These are phyloP conservation scores for Lentinula guzmanii DNA, from an alignment of 768 basidiomycete species.

Conservation along the genomic window DNA sequence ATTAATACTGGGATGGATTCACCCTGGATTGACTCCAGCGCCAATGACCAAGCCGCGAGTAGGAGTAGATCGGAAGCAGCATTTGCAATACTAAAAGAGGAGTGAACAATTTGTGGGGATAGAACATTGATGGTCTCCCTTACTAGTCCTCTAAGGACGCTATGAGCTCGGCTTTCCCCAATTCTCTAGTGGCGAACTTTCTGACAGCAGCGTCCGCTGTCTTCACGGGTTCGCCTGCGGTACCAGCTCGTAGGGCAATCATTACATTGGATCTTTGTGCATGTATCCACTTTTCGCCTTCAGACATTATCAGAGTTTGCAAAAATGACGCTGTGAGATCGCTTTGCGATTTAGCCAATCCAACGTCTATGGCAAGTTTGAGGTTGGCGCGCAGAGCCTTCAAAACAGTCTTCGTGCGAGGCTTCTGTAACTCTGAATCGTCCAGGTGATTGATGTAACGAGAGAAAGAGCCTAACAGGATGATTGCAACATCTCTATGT, in stretches of 20 bases:
- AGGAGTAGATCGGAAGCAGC: conserved; percentile 81
- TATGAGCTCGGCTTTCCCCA: conserved; percentile 73
- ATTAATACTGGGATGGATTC: conserved; percentile 67
- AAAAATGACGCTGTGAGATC: conserved; percentile 89
- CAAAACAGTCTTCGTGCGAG: conserved; percentile 63
- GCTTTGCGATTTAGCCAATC: conserved; percentile 72
- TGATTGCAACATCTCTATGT: conserved; percentile 78
- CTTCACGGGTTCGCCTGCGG: conserved; percentile 67
- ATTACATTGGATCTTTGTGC: conserved; percentile 63
- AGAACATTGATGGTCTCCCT: conserved; percentile 20
- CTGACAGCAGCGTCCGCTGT: conserved; percentile 73
- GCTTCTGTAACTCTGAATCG: conserved; percentile 57
- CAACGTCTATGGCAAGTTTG: conserved; percentile 88
- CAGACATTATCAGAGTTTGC: conserved; percentile 94
- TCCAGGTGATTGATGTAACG: conserved; percentile 87
- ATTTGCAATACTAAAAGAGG: conserved; percentile 67
- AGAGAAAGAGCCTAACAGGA: conserved; percentile 86
- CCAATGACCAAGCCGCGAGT: conserved; percentile 75
- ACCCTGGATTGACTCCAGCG: conserved; percentile 48
- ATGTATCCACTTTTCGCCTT: conserved; percentile 88
- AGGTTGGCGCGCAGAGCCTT: conserved; percentile 86
- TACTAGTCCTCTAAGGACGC: conserved; percentile 89
- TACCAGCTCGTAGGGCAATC: conserved; percentile 62
- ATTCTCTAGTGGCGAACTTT: conserved; percentile 81
- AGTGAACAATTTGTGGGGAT: background rate